Evolutionary conservation across 2,329 filamentous ascomycete genomes (phyloP), one percentile per base, ranked within the genome.

Genomic region (Xylariomycetidae sp.): DNA sequence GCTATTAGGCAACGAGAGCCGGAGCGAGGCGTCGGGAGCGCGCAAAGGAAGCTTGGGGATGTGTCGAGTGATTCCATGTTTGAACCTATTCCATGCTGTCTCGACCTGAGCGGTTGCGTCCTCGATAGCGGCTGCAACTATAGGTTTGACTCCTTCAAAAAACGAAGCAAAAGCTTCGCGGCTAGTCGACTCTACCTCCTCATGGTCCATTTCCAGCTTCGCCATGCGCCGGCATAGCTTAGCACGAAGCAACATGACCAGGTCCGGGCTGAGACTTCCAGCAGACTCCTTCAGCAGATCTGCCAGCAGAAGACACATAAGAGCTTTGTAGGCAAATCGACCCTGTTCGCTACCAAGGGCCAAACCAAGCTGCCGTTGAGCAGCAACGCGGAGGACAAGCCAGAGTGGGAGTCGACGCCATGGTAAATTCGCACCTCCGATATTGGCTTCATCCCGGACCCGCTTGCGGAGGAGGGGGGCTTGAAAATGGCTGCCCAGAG

Each of bases 391-490:
- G 4, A 85, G 52, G 0, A 78, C 58, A 0, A 86, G 67, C 72
- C 79, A 86, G 31, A 73, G 67, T 0, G 81, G 68, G 2, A 69
- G 70, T 23, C 82, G 62, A 13, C 81, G 64, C 80, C 81, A 86
- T 0, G 80, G 80, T 1, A 62, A 49, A 1, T 65, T 53, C 0
- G 66, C 61, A 1, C 67, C 49, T 1, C 57, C 49, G 50, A 74
- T 69, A 10, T 64, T 66, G 0, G 82, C 69, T n/a, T 82, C 78
- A 31, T 85, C 82, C 0, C 75, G 66, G 0, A 84, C 67, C 3
- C 70, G 63, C 48, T 86, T 86, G 0, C 60, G 59, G 2, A 82
- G 49, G 0, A 61, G 16, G 0, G 56, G 42, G 0, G 67, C 56
- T 1, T 54, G 34, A 0, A 60, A 37, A 0, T 58, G 43, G 0